Conservation (phyloP, 2,329 filamentous ascomycete species). For the Ceratocystis eucalypticola region DNA sequence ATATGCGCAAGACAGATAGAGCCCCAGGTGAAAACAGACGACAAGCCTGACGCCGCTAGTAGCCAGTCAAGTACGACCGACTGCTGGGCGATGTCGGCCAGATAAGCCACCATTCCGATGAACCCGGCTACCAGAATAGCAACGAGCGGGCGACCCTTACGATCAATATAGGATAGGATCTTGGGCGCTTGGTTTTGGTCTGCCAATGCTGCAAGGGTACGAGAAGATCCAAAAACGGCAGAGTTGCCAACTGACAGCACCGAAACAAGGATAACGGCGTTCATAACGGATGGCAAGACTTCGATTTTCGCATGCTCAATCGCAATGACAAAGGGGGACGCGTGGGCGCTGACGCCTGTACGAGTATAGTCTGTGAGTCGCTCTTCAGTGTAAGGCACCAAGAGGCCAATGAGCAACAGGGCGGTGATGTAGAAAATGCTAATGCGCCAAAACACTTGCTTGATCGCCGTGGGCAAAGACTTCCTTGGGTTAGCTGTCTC, state of each 20-base stretch:
- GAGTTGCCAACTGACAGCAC: constrained; percentile 87
- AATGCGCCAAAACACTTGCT: constrained; percentile 93
- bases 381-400: constrained; percentile 55
- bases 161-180: constrained; percentile 68
- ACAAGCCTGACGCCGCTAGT: constrained; percentile 55
- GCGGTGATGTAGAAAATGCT: constrained; percentile 80
- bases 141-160: constrained; percentile 63
- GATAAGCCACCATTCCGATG: constrained; percentile 63
- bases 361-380: constrained; percentile 27
- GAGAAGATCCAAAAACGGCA: constrained; percentile 78
- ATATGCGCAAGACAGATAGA: constrained; percentile 86
- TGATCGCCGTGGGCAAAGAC: constrained; percentile 72
- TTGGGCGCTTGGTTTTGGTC: constrained; percentile 74
- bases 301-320: constrained; percentile 73
- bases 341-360: constrained; percentile 49
- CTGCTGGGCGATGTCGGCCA: constrained; percentile 46
- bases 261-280: constrained; percentile 82
- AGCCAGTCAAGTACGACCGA: constrained; percentile 61
- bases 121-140: constrained; percentile 54
- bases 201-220: constrained; percentile 77
- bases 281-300: constrained; percentile 78
- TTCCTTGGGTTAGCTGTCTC: constrained; percentile 70
- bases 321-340: constrained; percentile 87
- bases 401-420: constrained; percentile 63
- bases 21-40: constrained; percentile 63